Evolutionary conservation across 768 basidiomycete species (phyloP).

Genomic region (Boletus tylopilopsis): DNA sequence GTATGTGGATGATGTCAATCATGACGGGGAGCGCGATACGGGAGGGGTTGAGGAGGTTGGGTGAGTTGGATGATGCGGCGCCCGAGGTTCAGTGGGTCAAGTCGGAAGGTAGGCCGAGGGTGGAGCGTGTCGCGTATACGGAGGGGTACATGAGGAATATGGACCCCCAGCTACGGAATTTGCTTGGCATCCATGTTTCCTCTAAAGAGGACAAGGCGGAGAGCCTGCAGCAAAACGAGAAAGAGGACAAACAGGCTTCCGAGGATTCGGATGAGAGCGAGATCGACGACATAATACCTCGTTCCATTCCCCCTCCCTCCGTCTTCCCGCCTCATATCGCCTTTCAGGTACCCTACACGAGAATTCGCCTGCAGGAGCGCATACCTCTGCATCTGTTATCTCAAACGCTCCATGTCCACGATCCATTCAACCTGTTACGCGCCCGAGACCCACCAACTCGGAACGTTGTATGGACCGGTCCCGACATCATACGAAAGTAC

Average conservation of each 20-base stretch:
- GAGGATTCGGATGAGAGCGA: too few species aligned
- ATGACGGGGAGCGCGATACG: constrained; percentile 23
- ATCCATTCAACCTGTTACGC: constrained; percentile 36
- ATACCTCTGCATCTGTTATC: constrained; percentile 37
- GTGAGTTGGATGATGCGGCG: constrained; percentile 14
- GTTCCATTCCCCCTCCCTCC: too few species aligned
- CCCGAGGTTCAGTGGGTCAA: constrained; percentile 22
- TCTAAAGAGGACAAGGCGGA: too few species aligned
- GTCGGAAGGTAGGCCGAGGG: constrained; percentile 20
- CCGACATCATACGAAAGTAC: constrained; percentile 33
- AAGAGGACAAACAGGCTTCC: too few species aligned
- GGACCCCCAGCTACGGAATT: constrained; percentile 1
- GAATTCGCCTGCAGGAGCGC: constrained; percentile 32
- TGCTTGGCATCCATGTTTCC: neutral
- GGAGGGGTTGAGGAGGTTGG: constrained; percentile 6
- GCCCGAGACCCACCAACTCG: constrained; percentile 6
- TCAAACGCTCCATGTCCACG: constrained; percentile 41
- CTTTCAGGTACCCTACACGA: too few species aligned
- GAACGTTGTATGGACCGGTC: constrained; percentile 29
- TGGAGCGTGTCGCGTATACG: constrained; percentile 14
- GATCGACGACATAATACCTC: too few species aligned
- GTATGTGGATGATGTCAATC: neutral
- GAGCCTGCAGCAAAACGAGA: too few species aligned
- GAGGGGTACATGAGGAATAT: constrained; percentile 8
- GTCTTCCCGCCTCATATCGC: too few species aligned